Evolutionary conservation across 2,329 filamentous ascomycete species (phyloP).

Genomic region (Drechmeria coniospora): DNA sequence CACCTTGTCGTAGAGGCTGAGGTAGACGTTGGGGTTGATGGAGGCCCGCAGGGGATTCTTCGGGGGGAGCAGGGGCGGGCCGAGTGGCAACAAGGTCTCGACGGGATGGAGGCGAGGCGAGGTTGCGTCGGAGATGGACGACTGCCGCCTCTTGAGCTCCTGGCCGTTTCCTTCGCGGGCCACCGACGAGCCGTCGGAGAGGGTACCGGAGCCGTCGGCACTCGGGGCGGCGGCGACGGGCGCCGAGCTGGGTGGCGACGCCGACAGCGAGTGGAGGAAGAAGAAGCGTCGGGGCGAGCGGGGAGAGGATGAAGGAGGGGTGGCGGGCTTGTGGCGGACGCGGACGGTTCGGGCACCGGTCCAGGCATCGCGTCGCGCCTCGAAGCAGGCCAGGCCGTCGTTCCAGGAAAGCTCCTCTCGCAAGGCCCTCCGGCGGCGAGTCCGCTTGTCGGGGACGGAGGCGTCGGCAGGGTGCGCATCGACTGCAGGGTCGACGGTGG

Average conservation of each 20-base stretch:
- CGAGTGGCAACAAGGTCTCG: slow-evolving; percentile 53
- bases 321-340: slow-evolving; percentile 29
- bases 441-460: slow-evolving; percentile 31
- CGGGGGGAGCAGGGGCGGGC: slow-evolving; percentile 55
- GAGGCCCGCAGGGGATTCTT: slow-evolving; percentile 62
- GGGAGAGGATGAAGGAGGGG: slow-evolving; percentile 26
- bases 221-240: slow-evolving; percentile 9
- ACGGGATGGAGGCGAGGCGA: slow-evolving; percentile 28
- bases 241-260: slow-evolving; percentile 19
- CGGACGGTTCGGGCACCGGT: slow-evolving; percentile 55
- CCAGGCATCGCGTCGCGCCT: slow-evolving; percentile 67
- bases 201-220: slow-evolving; percentile 19
- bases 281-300: slow-evolving; percentile 34
- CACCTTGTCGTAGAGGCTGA: slow-evolving; percentile 80
- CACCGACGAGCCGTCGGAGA: slow-evolving; percentile 27
- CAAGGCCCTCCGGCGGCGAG: slow-evolving; percentile 39
- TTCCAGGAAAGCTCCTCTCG: slow-evolving; percentile 64
- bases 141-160: slow-evolving; percentile 17
- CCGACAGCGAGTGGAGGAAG: slow-evolving; percentile 29
- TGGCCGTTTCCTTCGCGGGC: slow-evolving; percentile 19
- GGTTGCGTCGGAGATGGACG: slow-evolving; percentile 13
- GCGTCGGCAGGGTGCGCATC: slow-evolving; percentile 24
- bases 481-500: slow-evolving; percentile 29
- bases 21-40: slow-evolving; percentile 59
- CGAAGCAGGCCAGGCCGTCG: slow-evolving; percentile 65